Evolutionary conservation across 1,139 yeast genomes (phyloP).

Genomic region (Saccharomyces hybrid): DNA sequence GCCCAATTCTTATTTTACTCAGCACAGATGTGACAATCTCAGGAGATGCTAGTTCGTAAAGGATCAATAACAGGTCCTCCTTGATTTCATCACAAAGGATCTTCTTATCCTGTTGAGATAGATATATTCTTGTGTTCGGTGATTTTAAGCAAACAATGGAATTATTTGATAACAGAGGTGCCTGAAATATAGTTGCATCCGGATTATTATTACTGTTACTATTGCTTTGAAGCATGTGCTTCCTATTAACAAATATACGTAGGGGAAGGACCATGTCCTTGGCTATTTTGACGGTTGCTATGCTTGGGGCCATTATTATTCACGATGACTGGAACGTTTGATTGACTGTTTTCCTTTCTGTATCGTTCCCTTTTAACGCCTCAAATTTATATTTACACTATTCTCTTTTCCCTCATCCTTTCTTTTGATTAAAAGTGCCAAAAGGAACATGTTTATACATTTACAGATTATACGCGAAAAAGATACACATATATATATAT

Average conservation of each 20-base stretch:
- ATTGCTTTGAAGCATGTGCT: conserved; percentile 19
- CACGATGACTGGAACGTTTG: conserved; percentile 2
- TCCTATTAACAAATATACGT: conserved; percentile 27
- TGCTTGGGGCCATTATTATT: conserved; percentile 13
- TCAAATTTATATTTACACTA: not conserved
- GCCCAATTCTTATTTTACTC: conserved; percentile 25
- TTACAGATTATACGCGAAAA: not conserved
- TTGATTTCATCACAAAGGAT: conserved; percentile 22
- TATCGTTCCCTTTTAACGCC: not conserved
- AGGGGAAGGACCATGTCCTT: conserved; percentile 21
- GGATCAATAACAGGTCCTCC: conserved; percentile 22
- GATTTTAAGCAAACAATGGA: conserved; percentile 29
- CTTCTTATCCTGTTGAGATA: conserved; percentile 27
- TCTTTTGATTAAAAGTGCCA: not conserved
- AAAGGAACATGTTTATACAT: not conserved
- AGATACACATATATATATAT: not conserved
- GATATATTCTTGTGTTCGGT: conserved; percentile 22
- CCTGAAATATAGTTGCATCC: conserved; percentile 20
- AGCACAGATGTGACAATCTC: conserved; percentile 14
- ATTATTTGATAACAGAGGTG: conserved; percentile 30
- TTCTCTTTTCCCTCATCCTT: conserved; percentile 8
- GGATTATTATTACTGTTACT: conserved; percentile 5
- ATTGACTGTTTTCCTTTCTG: not conserved
- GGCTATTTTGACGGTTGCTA: conserved; percentile 22
- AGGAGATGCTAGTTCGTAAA: conserved; percentile 26